These are phyloP conservation scores for Boletus tylopilopsis DNA, from an alignment of 768 basidiomycete genomes.

Conservation along the genomic window DNA sequence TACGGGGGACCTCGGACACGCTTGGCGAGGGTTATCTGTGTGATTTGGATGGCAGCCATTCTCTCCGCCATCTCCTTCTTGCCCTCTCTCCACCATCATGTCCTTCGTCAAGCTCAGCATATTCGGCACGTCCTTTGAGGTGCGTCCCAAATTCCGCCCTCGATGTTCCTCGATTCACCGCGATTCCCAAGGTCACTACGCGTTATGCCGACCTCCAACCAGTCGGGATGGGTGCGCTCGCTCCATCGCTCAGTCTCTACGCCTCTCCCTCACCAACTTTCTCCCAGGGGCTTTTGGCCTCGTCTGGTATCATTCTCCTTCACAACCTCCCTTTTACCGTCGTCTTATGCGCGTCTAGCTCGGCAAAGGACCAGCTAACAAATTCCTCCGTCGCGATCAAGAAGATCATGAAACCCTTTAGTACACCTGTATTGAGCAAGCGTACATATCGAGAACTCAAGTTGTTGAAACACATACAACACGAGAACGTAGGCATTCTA, in stretches of 20 bases:
- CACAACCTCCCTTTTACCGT: not conserved
- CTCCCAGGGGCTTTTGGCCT: conserved; percentile 85
- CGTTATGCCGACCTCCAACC: conserved; percentile 99
- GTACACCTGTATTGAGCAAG: conserved; percentile 96
- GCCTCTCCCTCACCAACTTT: conserved; percentile 16
- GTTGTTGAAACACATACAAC: conserved; percentile 96
- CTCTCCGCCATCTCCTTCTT: conserved; percentile 16
- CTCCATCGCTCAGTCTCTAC: conserved; percentile 5
- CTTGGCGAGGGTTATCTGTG: conserved; percentile 15
- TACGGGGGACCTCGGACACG: conserved; percentile 21
- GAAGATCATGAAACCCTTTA: conserved; percentile 99
- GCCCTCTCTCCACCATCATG: conserved; percentile 40
- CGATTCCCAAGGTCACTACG: conserved; percentile 75
- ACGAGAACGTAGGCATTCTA: conserved; percentile 77
- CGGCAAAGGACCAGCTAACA: conserved; percentile 93
- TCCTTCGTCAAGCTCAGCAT: conserved; percentile 98
- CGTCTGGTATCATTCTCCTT: conserved; percentile 66
- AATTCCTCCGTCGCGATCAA: conserved; percentile 96
- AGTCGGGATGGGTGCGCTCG: conserved; percentile 90
- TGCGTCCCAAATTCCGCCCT: conserved; percentile 27
- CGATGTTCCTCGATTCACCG: conserved; percentile 19
- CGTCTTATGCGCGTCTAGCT: conserved; percentile 45
- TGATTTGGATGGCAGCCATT: conserved; percentile 13
- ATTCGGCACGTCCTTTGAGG: conserved; percentile 98
- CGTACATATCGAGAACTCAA: conserved; percentile 98